Evolutionary conservation across 2,329 filamentous ascomycete species (phyloP).

Genomic region (Magnaporthiopsis incrustans): DNA sequence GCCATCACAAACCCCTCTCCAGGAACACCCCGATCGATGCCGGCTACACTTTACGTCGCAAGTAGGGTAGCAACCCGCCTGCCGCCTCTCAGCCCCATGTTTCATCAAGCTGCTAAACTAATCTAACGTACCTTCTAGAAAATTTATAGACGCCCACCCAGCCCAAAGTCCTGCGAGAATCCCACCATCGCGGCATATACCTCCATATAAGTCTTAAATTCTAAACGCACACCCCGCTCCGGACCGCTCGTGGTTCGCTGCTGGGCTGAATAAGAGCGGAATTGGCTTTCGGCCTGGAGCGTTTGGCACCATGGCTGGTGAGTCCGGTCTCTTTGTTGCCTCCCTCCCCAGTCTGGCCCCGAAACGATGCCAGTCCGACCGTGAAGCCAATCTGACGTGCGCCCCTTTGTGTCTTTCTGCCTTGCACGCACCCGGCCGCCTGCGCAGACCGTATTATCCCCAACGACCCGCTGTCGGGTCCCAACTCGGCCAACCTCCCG

Average conservation of each 20-base stretch:
- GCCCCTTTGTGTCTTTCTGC: neutral
- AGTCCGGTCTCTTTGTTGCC: constrained; percentile 2
- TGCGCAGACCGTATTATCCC: constrained; percentile 16
- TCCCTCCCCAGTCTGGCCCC: neutral
- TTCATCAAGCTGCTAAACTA: neutral
- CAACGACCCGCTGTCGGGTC: constrained; percentile 22
- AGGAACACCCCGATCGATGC: neutral
- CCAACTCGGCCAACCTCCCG: constrained; percentile 25
- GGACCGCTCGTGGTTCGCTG: neutral
- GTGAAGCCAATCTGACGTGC: neutral
- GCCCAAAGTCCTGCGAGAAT: neutral
- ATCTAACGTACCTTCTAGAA: no score
- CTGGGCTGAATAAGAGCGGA: neutral
- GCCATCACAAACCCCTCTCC: neutral
- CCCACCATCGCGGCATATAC: neutral
- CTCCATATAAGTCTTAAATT: neutral
- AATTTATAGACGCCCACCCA: neutral
- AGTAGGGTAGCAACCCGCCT: no score
- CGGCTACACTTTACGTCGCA: neutral
- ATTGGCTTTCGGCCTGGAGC: neutral
- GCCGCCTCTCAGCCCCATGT: no score
- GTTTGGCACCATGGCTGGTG: constrained; percentile 2
- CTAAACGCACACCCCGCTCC: neutral
- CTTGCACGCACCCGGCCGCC: neutral
- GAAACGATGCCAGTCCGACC: neutral